phyloP scores from a whole-genome alignment of 495 filamentous ascomycete genomes.

The Daldinia decipiens region DNA sequence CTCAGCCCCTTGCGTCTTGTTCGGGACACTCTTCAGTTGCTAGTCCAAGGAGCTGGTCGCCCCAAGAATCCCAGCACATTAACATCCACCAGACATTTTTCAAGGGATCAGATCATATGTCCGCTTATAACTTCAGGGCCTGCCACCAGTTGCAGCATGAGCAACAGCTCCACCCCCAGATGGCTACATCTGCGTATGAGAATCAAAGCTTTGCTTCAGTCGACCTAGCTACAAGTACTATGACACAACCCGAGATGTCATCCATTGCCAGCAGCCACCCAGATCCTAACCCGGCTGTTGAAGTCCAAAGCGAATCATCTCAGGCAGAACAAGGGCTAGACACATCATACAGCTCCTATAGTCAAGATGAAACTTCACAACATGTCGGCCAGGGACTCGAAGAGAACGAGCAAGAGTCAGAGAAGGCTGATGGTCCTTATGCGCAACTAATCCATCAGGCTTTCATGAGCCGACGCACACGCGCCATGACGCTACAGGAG shows the following conservation, averaged over 20 bases:
- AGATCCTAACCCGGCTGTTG: not conserved
- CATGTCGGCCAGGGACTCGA: not conserved
- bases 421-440: constrained; percentile 72
- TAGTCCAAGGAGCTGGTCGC: constrained; percentile 33
- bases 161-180: constrained; percentile 13
- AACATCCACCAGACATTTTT: constrained; percentile 2
- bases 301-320: not conserved
- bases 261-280: not conserved
- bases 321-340: not conserved
- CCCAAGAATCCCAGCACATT: constrained; percentile 17
- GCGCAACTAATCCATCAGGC: constrained; percentile 83
- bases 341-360: not conserved
- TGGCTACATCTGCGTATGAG: constrained; percentile 10
- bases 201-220: not conserved
- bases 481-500: constrained; percentile 81
- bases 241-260: constrained; percentile 18
- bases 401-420: constrained; percentile 24
- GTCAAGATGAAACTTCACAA: not conserved
- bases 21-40: constrained; percentile 11
- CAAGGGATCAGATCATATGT: constrained; percentile 15
- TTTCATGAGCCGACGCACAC: constrained; percentile 69
- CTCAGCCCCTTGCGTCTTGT: constrained; percentile 1
- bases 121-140: constrained; percentile 8
- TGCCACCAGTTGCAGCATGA: constrained; percentile 17
- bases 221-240: not conserved